Percentiles rank a stretch among this genome's conserved stretches.
phyloP scores from a whole-genome alignment of 345 rosid species.

The Cardamine occulta region DNA sequence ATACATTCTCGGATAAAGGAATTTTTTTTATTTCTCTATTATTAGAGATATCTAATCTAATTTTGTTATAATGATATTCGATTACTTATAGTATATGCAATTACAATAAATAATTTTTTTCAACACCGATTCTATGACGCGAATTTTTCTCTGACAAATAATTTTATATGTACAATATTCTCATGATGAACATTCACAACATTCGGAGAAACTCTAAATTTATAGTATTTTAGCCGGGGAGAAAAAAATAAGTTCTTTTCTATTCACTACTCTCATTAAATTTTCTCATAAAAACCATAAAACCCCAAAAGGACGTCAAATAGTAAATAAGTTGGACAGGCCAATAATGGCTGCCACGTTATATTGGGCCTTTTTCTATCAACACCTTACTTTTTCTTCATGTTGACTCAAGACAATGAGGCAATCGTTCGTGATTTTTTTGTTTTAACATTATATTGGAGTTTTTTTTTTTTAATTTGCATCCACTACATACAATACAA shows the following conservation, averaged over 20 bases:
- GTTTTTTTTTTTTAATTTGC: background rate
- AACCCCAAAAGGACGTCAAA: background rate
- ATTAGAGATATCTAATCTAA: too few relatives aligned
- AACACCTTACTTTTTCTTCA: background rate
- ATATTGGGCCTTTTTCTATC: background rate
- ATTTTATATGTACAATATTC: too few relatives aligned
- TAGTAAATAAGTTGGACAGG: background rate
- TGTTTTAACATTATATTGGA: background rate
- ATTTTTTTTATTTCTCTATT: too few relatives aligned
- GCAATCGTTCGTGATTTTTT: too few relatives aligned
- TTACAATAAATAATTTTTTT: too few relatives aligned
- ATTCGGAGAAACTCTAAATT: background rate
- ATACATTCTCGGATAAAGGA: too few relatives aligned
- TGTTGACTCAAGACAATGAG: background rate
- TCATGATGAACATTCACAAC: too few relatives aligned
- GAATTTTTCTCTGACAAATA: too few relatives aligned
- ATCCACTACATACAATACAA: background rate
- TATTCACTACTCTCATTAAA: background rate
- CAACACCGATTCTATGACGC: too few relatives aligned
- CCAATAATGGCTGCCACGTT: constrained; percentile 40
- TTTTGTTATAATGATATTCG: too few relatives aligned
- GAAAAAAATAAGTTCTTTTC: background rate
- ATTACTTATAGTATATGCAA: too few relatives aligned
- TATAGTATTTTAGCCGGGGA: too few relatives aligned
- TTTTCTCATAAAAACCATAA: background rate